These are phyloP conservation scores for Aspergillus sp. DNA, from an alignment of 2,329 filamentous ascomycete species.

Conservation along the genomic window DNA sequence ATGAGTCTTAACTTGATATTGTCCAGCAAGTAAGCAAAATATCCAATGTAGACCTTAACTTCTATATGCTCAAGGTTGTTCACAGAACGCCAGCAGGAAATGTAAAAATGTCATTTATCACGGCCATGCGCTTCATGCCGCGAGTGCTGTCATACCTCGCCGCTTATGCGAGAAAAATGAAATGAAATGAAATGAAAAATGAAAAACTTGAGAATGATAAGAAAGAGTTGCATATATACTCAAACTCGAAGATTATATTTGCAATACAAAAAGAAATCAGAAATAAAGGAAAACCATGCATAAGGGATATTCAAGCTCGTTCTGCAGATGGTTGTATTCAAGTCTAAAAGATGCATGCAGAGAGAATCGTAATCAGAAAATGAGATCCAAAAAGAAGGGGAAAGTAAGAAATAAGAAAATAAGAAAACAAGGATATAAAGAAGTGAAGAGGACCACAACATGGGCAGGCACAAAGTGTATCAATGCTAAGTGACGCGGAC, in stretches of 20 bases:
- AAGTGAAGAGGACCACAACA: not conserved
- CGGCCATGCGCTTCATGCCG: too few species aligned
- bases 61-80: too few species aligned
- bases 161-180: not conserved
- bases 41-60: too few species aligned
- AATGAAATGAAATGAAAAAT: not conserved
- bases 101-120: too few species aligned
- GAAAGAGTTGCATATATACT: not conserved
- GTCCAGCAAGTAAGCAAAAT: too few species aligned
- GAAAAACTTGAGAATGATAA: not conserved
- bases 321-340: too few species aligned
- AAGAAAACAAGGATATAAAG: not conserved
- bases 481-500: not conserved
- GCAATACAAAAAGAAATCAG: not conserved
- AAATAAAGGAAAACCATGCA: not conserved
- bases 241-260: not conserved
- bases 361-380: too few species aligned
- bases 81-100: too few species aligned
- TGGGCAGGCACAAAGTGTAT: not conserved
- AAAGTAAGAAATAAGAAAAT: not conserved
- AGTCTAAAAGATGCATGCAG: too few species aligned
- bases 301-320: too few species aligned
- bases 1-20: too few species aligned
- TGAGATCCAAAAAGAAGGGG: too few species aligned
- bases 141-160: not conserved